Base-by-base conservation (phyloP, 2,329 filamentous ascomycete genomes). In the Mycogone perniciosa region DNA sequence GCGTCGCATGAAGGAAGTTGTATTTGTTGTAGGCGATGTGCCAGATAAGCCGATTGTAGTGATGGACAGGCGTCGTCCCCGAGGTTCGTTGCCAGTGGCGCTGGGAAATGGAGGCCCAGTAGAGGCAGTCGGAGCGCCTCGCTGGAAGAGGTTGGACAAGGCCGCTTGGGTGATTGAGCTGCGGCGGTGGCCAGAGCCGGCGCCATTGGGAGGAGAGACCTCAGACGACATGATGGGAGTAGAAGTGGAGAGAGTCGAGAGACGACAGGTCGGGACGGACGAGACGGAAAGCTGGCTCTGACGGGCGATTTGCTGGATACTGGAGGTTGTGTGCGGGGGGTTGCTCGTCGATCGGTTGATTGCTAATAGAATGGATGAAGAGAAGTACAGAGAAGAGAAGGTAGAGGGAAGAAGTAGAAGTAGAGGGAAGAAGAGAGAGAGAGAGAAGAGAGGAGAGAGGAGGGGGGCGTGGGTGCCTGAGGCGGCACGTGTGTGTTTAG, bases 21-120 rank as follows among this genome's bases (percentile, higher is more conserved):
- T 58, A 59, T 67, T 77, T 73, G 20, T 20, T 20, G 62, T 81
- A n/a, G 85, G 84, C 4, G 85, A 85, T 26, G 77, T 78, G 56
- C 86, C 86, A 4, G 85, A 86, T n/a, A 89, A 73, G 33, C 87
- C 86, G 31, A 89, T 71, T 4, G 86, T 88, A 42, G 82, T 84
- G 62, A 90, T 80, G 41, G 87, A 91, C 57, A 90, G 79, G 43
- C 87, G 82, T 53, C 86, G 83, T 52, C 82, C 81, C 55, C 80
- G 78, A 56, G 76, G 73, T 49, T 83, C 76, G 56, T 80, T 74
- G 30, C 75, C 69, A 33, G 68, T 66, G 45, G 71, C 64, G 41
- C 66, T 66, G 20, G 76, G 73, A 57, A 79, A 78, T 39, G 72
- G 65, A 29, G 68, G 65, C 48, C 58, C 60, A 31, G 70, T 69